Evolutionary conservation across 2,329 filamentous ascomycete species (phyloP).

Genomic region (Aspergillus pseudotamarii): DNA sequence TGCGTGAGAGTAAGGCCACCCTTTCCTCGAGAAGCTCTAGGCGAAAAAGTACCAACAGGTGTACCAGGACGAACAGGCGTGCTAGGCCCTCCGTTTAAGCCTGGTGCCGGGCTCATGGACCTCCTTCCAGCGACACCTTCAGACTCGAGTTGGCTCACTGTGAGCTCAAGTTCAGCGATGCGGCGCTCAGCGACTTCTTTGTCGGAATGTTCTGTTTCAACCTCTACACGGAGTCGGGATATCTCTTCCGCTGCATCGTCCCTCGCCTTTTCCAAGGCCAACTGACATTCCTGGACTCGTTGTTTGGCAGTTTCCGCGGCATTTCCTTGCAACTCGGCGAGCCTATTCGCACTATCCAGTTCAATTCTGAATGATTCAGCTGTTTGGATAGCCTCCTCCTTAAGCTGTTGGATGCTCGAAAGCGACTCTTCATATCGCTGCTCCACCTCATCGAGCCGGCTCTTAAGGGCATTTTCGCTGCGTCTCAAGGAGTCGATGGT

Average conservation of each 20-base stretch:
- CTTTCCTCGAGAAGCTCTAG: conserved; percentile 56
- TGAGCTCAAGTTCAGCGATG: conserved; percentile 66
- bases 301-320: conserved; percentile 62
- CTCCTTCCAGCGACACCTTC: conserved; percentile 49
- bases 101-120: conserved; percentile 58
- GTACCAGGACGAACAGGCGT: conserved; percentile 56
- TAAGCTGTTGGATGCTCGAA: conserved; percentile 78
- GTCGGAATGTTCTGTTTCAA: conserved; percentile 61
- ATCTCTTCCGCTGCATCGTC: conserved; percentile 65
- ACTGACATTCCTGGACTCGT: conserved; percentile 61
- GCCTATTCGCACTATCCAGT: conserved; percentile 75
- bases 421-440: conserved; percentile 85
- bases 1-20: conserved; percentile 63
- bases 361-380: conserved; percentile 87
- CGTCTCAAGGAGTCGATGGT: conserved; percentile 76
- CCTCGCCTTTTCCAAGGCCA: conserved; percentile 59
- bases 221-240: conserved; percentile 55
- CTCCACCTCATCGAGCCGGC: conserved; percentile 79
- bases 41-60: conserved; percentile 54
- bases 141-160: conserved; percentile 63
- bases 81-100: conserved; percentile 52
- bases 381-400: conserved; percentile 78
- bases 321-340: conserved; percentile 72
- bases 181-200: conserved; percentile 64
- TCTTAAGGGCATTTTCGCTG: conserved; percentile 77